Evolutionary conservation across 2,329 filamentous ascomycete genomes (phyloP), one percentile per base, ranked within the genome.

Genomic region (Atkinsonella texensis): DNA sequence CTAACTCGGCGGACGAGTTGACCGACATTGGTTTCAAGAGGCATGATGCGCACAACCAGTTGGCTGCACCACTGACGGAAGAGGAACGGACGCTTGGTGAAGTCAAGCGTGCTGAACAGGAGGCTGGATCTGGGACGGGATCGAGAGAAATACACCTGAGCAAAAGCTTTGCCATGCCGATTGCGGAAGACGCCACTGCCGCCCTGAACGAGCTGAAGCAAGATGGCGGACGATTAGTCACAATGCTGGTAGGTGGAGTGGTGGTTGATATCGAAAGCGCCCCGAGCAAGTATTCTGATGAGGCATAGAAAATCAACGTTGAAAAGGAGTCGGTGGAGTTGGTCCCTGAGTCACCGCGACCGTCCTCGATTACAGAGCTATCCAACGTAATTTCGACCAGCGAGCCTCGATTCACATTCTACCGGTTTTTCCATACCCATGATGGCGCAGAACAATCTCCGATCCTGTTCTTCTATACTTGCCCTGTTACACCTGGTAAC

Each of bases 391-490:
- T 94, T 55, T 84, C 84, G 6, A 57, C 74, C 10, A 75, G 74
- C 18, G 84, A 89, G 65, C 87, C 87, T 4, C 77, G 87, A 43
- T 91, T 88, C 65, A 84, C 83, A 7, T 89, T 93, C 64, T 93
- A 84, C 73, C 77, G 83, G 31, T 86, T 82, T 65, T 71, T 67
- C 12, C 76, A 84, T 61, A 75, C 76, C 42, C 69, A 80, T 55
- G 68, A 72, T 33, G 80, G 79, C 20, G 56, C 63, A 45, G 68
- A 76, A 53, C 70, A 73, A 49, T 76, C 73, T 51, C 80, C 83
- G 2, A 71, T 91, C 46, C 73, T 91, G 6, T 93, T 93, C 71
- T 81, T 93, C 63, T 91, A 89, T 70, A 91, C 87, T 6, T 89
- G 86, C 65, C 88, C 88, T 0, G 71, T 77, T 8, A 75, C 83